These are phyloP conservation scores for Exophiala sp. DNA, from an alignment of 2,329 filamentous ascomycete species.

Conservation along the genomic window DNA sequence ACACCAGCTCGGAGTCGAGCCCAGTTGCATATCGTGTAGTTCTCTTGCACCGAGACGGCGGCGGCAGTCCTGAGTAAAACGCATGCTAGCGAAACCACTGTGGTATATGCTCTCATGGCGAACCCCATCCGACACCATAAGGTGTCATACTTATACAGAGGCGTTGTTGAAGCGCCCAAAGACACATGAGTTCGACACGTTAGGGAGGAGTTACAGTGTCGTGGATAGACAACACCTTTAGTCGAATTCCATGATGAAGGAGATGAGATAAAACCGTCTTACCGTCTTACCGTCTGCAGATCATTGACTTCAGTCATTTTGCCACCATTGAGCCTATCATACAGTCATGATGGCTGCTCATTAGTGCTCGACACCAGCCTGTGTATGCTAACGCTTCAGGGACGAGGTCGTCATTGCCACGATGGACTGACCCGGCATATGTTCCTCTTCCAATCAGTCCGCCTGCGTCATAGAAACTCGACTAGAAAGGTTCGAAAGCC, in stretches of 20 bases:
- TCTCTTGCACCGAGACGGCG: slow-evolving; percentile 18
- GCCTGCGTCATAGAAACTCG: slow-evolving; percentile 10
- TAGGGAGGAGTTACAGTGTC: background rate
- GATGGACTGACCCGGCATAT: slow-evolving; percentile 4
- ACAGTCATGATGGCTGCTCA: slow-evolving; percentile 2
- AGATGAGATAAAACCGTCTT: too few relatives aligned
- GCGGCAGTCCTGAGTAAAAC: background rate
- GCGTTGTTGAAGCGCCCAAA: background rate
- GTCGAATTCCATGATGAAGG: background rate
- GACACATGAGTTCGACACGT: background rate
- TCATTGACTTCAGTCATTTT: slow-evolving; percentile 7
- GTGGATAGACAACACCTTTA: too few relatives aligned
- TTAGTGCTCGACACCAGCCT: background rate
- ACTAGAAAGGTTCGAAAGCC: background rate
- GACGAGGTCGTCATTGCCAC: slow-evolving; percentile 11
- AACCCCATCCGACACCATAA: background rate
- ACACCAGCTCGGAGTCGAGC: slow-evolving; percentile 22
- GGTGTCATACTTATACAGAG: slow-evolving; percentile 5
- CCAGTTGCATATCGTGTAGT: slow-evolving; percentile 27
- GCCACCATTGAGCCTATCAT: slow-evolving; percentile 15
- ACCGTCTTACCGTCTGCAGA: slow-evolving; percentile 13
- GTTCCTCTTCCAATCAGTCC: background rate
- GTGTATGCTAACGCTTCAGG: background rate
- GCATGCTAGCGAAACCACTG: slow-evolving; percentile 2
- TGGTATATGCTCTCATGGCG: slow-evolving; percentile 8